Evolutionary conservation across 352 stramenopile genomes (phyloP).

Genomic region (Phytophthora sansomeana): DNA sequence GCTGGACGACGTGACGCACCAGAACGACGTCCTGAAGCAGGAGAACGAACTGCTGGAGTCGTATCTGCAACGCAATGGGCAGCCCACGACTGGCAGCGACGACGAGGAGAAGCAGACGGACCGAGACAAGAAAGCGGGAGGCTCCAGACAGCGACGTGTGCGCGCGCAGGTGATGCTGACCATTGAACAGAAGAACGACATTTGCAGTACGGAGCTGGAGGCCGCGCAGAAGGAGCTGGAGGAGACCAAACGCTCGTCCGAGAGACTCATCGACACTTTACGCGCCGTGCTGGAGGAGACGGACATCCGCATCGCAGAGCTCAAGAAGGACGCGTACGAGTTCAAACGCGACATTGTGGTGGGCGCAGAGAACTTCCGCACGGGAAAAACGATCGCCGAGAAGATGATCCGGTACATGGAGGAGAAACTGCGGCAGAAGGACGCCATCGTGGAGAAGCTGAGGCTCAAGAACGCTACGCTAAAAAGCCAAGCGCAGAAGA

Average conservation of each 20-base stretch:
- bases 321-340: slow-evolving; percentile 97
- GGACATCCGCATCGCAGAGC: slow-evolving; percentile 93
- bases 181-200: slow-evolving; percentile 94
- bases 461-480: slow-evolving; percentile 94
- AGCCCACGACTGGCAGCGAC: slow-evolving; percentile 53
- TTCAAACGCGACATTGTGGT: slow-evolving; percentile 97
- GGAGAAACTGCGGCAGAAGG: slow-evolving; percentile 93
- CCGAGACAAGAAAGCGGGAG: slow-evolving; percentile 49
- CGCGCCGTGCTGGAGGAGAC: slow-evolving; percentile 94
- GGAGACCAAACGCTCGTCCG: slow-evolving; percentile 89
- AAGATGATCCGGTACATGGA: slow-evolving; percentile 97
- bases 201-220: slow-evolving; percentile 90
- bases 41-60: slow-evolving; percentile 93
- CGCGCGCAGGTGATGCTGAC: slow-evolving; percentile 78
- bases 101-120: slow-evolving; percentile 76
- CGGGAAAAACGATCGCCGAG: slow-evolving; percentile 93
- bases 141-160: slow-evolving; percentile 56
- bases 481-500: slow-evolving; percentile 93
- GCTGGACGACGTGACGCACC: slow-evolving; percentile 86
- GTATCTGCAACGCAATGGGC: slow-evolving; percentile 76
- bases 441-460: slow-evolving; percentile 94
- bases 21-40: slow-evolving; percentile 91
- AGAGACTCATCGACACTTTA: slow-evolving; percentile 95
- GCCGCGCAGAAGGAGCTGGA: slow-evolving; percentile 90
- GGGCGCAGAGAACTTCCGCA: slow-evolving; percentile 94